Conservation (phyloP, 176 grass and related monocot species). For the Musa troglodytarum region DNA sequence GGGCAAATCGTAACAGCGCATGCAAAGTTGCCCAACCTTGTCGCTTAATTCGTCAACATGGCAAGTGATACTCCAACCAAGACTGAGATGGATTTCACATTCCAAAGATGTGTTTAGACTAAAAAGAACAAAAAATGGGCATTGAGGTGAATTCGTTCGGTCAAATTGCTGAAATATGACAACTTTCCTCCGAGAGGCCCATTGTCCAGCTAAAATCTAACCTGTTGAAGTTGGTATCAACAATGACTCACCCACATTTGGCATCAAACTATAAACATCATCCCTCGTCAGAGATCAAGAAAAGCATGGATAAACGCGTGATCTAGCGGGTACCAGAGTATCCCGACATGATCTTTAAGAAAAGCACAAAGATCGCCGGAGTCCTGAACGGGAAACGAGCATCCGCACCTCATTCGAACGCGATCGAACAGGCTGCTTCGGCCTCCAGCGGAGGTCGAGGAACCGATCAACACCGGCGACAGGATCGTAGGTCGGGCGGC, state of each 20-base stretch:
- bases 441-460: not conserved
- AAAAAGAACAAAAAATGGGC: too few relatives aligned
- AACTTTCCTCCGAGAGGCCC: not conserved
- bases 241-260: not conserved
- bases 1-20: not conserved
- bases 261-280: not conserved
- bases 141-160: not conserved
- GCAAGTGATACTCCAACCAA: not conserved
- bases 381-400: not conserved
- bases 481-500: not conserved
- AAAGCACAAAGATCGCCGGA: not conserved
- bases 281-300: too few relatives aligned
- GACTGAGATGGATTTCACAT: not conserved
- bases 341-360: not conserved
- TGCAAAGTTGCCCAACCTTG: not conserved
- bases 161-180: not conserved
- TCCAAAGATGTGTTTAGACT: not conserved
- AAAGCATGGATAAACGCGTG: too few relatives aligned
- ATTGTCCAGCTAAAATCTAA: not conserved
- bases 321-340: too few relatives aligned
- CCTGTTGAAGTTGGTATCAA: not conserved
- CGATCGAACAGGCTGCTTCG: constrained; percentile 12
- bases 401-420: constrained; percentile 16
- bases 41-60: not conserved
- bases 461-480: not conserved